Base-by-base conservation (phyloP, 805 yeast species). In the Yueomyces sinensis region DNA sequence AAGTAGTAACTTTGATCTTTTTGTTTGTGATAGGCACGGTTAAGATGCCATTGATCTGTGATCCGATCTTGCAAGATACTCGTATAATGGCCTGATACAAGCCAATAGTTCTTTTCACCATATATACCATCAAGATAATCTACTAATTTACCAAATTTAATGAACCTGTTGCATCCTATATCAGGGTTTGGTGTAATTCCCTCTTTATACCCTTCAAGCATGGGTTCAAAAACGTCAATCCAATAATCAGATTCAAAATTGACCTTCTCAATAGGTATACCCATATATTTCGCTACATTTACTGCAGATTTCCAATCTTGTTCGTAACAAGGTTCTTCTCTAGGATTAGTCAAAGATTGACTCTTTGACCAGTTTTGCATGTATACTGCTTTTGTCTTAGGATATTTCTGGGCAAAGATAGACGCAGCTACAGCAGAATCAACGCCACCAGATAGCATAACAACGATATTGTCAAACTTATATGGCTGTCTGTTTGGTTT, bases 391-490 rank as follows among this genome's bases (percentile, higher is more conserved):
- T 66, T 57, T 2, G 82, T 91, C 31, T 80, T 72, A 3, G 61
- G 60, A 44, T 67, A 72, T 24, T 60, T 50, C n/a, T 63, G 56
- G 5, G 82, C 62, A 44, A 66, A 75, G 40, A 82, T 37, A 0
- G 81, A 74, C 0, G 97, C 96, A 3, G 81, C 72, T 1, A 87
- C 84, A 1, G 95, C 79, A 0, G 96, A 87, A 56, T 91, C 98
- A 1, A 91, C 97, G 0, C 98, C 98, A 0, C 94, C 82, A 1
- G 95, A 83, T 95, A 91, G 82, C 6, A 97, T 95, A 4, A 91
- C 73, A 16, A 81, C 60, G 17, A 89, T 70, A 35, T 68, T 72
- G 46, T 82, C 94, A 23, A 64, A 53, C 9, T 42, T 42, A 0
- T 45, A 41, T 0, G 89, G 89, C 15, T 44, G 13, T 23, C n/a